Evolutionary conservation across 2,329 filamentous ascomycete species (phyloP), one percentile per base, ranked within the genome.

Genomic region (Monosporascus sp.): DNA sequence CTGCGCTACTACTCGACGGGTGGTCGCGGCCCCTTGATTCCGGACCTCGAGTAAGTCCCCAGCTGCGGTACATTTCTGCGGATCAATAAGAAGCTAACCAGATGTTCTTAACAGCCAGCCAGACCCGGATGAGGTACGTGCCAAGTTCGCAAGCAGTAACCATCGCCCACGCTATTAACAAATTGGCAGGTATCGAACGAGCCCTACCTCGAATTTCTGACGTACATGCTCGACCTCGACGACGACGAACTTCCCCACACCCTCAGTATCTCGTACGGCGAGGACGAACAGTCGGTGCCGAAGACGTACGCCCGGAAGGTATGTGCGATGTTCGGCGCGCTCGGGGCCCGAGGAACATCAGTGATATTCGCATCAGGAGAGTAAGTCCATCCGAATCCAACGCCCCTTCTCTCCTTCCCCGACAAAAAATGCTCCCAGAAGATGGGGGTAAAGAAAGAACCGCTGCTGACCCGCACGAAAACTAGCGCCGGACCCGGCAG

Each of bases 1-100:
- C 72, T 81, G 20, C 76, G 70, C 2, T 79, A 74, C 51, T 85
- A 78, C 60, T 79, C 76, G 3, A 83, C 78, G 2, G 81, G 75
- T 9, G 83, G 82, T 17, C 70, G 68, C 20, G 80, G 78, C 3
- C 76, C 75, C 0, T 72, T 80, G 52, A 64, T 75, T 2, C 76
- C 80, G 2, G 77, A 80, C 51, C 59, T 73, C 14, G 70, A 72
- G 58, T 62, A 77, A 57, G 62, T 53, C 6, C 25, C 8, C 17
- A 46, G 31, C 31, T 34, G 9, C 31, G 11, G 31, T 14, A 22
- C 18, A 11, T 11, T 18, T 42, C 7, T 3, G 39, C 14, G 17
- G 27, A 17, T 8, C 17, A n/a, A 17, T 14, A n/a, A 9, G 5
- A 20, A 34, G 37, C 39, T 27, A 50, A 31, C 27, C 25, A 7